Conservation (phyloP, 441 rosid genomes). For the Populus hybrid region DNA sequence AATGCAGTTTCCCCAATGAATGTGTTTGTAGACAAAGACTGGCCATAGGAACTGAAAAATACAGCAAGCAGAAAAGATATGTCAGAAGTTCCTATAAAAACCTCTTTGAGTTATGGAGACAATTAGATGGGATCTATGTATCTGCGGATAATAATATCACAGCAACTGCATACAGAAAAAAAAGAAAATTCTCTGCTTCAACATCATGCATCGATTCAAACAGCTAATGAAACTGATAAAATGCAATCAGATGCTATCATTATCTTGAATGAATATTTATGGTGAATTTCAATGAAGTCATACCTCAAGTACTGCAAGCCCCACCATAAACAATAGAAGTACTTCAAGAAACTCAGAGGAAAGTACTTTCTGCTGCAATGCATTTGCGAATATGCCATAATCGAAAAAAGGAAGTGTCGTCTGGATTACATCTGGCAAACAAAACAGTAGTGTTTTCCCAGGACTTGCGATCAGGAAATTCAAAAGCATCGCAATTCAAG, state of each 20-base stretch:
- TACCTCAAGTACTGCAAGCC: slow-evolving; percentile 90
- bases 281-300: neutral
- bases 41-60: slow-evolving; percentile 72
- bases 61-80: neutral
- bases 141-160: neutral
- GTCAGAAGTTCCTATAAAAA: slow-evolving; percentile 3
- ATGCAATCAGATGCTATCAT: neutral
- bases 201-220: neutral
- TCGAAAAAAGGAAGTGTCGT: slow-evolving; percentile 25
- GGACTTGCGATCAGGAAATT: slow-evolving; percentile 21
- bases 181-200: neutral
- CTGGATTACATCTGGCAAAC: slow-evolving; percentile 58
- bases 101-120: neutral
- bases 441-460: slow-evolving; percentile 63
- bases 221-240: neutral
- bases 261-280: neutral
- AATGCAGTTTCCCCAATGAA: slow-evolving; percentile 77
- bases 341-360: slow-evolving; percentile 57
- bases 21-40: slow-evolving; percentile 59
- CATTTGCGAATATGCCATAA: slow-evolving; percentile 64
- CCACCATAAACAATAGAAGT: slow-evolving; percentile 87
- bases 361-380: slow-evolving; percentile 49
- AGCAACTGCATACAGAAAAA: neutral
- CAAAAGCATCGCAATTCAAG: slow-evolving; percentile 52
- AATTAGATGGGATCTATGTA: neutral